Percentiles rank a stretch among this genome's conserved stretches.
Evolutionary conservation across 2,329 filamentous ascomycete species (phyloP).

Genomic region (Penicillium verrucosum): DNA sequence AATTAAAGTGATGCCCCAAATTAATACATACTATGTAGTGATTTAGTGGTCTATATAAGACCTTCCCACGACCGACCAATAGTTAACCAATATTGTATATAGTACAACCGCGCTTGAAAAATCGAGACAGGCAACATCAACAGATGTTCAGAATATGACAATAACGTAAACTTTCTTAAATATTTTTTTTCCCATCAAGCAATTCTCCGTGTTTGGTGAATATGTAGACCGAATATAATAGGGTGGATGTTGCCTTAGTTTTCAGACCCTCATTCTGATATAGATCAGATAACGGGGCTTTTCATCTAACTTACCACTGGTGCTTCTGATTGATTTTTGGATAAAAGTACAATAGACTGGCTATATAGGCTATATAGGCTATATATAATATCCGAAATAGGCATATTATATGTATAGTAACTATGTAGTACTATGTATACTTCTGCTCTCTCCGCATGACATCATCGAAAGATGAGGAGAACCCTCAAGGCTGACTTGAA

Average conservation of each 20-base stretch:
- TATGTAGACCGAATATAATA: too few species aligned
- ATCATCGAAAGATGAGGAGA: slow-evolving; percentile 13
- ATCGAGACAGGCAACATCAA: background rate
- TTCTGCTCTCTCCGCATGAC: slow-evolving; percentile 24
- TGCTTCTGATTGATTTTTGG: background rate
- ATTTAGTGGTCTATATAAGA: background rate
- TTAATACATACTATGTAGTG: too few species aligned
- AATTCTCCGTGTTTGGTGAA: background rate
- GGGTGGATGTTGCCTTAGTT: too few species aligned
- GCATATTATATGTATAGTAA: too few species aligned
- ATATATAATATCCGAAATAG: background rate
- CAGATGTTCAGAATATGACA: too few species aligned
- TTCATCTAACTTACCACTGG: background rate
- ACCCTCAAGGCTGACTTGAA: background rate
- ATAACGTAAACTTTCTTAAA: too few species aligned
- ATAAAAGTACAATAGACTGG: too few species aligned
- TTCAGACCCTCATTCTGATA: too few species aligned
- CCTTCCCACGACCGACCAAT: background rate
- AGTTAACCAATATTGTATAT: background rate
- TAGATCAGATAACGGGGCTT: background rate
- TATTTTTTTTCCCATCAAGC: background rate
- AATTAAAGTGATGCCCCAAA: background rate
- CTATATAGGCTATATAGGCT: too few species aligned
- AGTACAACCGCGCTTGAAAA: background rate
- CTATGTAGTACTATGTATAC: too few species aligned